phyloP scores from a whole-genome alignment of 495 filamentous ascomycete genomes.

The Polyplosphaeria fusca region DNA sequence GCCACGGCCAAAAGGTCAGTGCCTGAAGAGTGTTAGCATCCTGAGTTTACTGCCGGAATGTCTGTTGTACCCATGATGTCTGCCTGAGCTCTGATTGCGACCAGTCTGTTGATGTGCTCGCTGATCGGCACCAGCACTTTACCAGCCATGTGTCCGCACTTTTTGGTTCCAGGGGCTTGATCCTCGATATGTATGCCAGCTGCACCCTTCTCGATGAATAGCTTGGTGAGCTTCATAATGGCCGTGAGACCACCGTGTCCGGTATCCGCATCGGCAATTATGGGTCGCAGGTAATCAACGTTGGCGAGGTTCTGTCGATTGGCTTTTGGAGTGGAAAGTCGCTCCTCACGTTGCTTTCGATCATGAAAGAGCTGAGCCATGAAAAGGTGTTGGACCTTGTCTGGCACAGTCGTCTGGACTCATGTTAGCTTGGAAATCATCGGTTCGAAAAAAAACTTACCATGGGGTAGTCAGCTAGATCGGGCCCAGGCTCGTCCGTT shows the following conservation, averaged over 20 bases:
- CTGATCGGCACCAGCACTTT: conserved; percentile 96
- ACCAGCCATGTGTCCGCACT: conserved; percentile 99
- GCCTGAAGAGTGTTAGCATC: conserved; percentile 47
- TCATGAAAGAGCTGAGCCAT: conserved; percentile 99
- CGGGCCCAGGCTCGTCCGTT: conserved; percentile 91
- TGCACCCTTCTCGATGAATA: conserved; percentile 95
- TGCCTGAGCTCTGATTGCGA: conserved; percentile 94
- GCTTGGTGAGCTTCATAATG: conserved; percentile 97
- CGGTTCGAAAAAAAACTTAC: conserved; percentile 48
- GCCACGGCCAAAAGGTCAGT: conserved; percentile 85
- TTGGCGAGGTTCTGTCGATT: conserved; percentile 73
- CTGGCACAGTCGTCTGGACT: conserved; percentile 91
- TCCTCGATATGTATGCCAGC: conserved; percentile 99
- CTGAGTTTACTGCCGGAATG: too few species aligned
- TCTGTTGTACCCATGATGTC: conserved; percentile 99
- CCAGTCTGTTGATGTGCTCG: conserved; percentile 97
- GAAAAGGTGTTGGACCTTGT: conserved; percentile 96
- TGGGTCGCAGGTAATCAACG: conserved; percentile 90
- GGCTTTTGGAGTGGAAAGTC: conserved; percentile 70
- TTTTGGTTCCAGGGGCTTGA: conserved; percentile 97
- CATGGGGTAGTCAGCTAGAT: conserved; percentile 98
- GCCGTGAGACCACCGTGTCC: conserved; percentile 96
- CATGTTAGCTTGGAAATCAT: too few species aligned
- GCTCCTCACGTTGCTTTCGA: conserved; percentile 96
- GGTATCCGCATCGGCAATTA: conserved; percentile 96